A percentile compares a stretch with the other conserved stretches of the same genome.
Conservation (phyloP, 179 eudicot genomes). For the Dionaea muscipula region DNA sequence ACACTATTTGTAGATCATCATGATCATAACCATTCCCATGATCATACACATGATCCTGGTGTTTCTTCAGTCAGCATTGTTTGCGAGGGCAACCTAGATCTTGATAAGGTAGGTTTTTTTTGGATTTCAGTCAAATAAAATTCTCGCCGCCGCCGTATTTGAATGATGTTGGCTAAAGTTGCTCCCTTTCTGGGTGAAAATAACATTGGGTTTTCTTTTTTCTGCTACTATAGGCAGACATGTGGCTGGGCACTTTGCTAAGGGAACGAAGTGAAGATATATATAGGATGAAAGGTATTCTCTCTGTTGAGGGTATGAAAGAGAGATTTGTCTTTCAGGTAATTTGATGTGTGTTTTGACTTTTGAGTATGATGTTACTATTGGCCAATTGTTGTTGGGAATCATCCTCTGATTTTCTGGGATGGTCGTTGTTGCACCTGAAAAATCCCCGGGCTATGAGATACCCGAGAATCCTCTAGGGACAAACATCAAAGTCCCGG, state of each 20-base stretch:
- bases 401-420: too few species aligned
- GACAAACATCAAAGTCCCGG: too few species aligned
- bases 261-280: slow-evolving; percentile 85
- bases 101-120: slow-evolving; percentile 55
- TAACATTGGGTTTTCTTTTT: not conserved
- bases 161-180: not conserved
- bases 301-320: slow-evolving; percentile 75
- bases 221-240: slow-evolving; percentile 53
- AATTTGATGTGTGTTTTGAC: slow-evolving; percentile 1
- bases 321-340: slow-evolving; percentile 99
- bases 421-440: too few species aligned
- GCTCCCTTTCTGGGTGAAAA: not conserved
- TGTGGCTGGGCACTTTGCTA: slow-evolving; percentile 78
- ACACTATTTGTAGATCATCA: slow-evolving; percentile 51
- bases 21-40: slow-evolving; percentile 70
- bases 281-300: slow-evolving; percentile 92
- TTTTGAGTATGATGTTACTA: not conserved
- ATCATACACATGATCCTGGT: slow-evolving; percentile 91
- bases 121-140: not conserved
- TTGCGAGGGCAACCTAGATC: slow-evolving; percentile 94
- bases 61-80: slow-evolving; percentile 90
- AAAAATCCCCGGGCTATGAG: too few species aligned
- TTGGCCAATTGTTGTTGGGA: too few species aligned
- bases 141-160: too few species aligned
- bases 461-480: too few species aligned